Conservation (phyloP, 23 red algal species). For the Pyropia yezoensis region DNA sequence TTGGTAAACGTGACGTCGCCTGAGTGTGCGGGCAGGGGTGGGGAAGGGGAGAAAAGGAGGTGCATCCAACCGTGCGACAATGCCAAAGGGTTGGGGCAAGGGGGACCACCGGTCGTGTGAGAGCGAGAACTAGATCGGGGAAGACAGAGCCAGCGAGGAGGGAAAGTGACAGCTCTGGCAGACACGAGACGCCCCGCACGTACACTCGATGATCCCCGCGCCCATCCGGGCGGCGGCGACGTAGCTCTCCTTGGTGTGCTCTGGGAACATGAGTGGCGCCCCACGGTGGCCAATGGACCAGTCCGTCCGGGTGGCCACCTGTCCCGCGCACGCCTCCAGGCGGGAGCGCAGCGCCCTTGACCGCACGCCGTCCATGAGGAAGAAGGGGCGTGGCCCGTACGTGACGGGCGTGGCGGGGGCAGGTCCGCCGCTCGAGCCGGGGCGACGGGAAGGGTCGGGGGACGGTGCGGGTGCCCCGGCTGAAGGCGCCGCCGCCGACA, state of each 20-base stretch:
- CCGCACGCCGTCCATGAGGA: constrained; percentile 17
- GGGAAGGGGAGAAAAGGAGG: not conserved
- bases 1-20: constrained; percentile 28
- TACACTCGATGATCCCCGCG: constrained; percentile 13
- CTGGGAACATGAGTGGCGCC: constrained; percentile 9
- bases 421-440: too few relatives aligned
- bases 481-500: too few relatives aligned
- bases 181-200: not conserved
- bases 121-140: too few relatives aligned
- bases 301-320: not conserved
- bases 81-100: not conserved
- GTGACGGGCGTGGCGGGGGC: not conserved
- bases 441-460: too few relatives aligned
- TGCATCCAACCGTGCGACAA: not conserved
- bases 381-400: constrained; percentile 20
- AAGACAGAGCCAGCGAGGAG: too few relatives aligned
- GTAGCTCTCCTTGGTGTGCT: constrained; percentile 22
- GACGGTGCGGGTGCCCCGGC: too few relatives aligned
- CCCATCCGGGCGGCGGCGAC: constrained; percentile 12
- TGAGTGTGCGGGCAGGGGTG: not conserved
- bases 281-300: constrained; percentile 34
- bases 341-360: not conserved
- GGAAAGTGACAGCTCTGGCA: too few relatives aligned
- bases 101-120: too few relatives aligned
- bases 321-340: not conserved